Evolutionary conservation across 1,139 yeast species (phyloP).

Genomic region (Yamadazyma membranifaciens): DNA sequence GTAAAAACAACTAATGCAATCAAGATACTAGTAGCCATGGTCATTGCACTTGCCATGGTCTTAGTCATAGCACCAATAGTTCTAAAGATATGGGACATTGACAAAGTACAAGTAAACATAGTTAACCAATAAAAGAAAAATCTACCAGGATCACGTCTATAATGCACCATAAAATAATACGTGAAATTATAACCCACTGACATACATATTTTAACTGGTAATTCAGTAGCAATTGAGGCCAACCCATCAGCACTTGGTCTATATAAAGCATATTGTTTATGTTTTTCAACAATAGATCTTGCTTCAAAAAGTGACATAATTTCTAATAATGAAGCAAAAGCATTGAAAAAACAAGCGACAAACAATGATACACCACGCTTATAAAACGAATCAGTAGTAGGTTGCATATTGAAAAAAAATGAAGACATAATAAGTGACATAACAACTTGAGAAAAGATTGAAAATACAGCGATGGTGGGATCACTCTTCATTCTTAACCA

Average conservation of each 20-base stretch:
- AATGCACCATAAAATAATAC: slow-evolving; percentile 55
- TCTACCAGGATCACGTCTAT: slow-evolving; percentile 55
- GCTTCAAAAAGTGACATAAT: slow-evolving; percentile 65
- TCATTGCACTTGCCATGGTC: slow-evolving; percentile 56
- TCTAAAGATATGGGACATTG: slow-evolving; percentile 60
- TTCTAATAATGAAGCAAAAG: slow-evolving; percentile 73
- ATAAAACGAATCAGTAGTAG: slow-evolving; percentile 50
- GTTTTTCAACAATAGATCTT: slow-evolving; percentile 76
- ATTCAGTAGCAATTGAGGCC: slow-evolving; percentile 54
- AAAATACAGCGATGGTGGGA: slow-evolving; percentile 57
- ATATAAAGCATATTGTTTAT: slow-evolving; percentile 65
- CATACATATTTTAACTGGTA: slow-evolving; percentile 51
- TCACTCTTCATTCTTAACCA: slow-evolving; percentile 63
- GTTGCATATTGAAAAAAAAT: slow-evolving; percentile 61
- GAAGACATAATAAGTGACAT: slow-evolving; percentile 75
- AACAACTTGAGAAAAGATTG: slow-evolving; percentile 57
- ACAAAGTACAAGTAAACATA: slow-evolving; percentile 33
- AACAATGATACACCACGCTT: slow-evolving; percentile 69
- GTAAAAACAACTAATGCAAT: slow-evolving; percentile 54
- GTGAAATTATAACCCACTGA: slow-evolving; percentile 44
- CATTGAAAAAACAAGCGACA: slow-evolving; percentile 74
- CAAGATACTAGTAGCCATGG: slow-evolving; percentile 57
- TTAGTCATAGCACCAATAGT: slow-evolving; percentile 57
- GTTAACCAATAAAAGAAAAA: slow-evolving; percentile 52
- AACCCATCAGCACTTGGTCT: slow-evolving; percentile 64